Evolutionary conservation across 73 alveolate species (phyloP), one percentile per base, ranked within the genome.

Genomic region (Tetrahymena elliotti): DNA sequence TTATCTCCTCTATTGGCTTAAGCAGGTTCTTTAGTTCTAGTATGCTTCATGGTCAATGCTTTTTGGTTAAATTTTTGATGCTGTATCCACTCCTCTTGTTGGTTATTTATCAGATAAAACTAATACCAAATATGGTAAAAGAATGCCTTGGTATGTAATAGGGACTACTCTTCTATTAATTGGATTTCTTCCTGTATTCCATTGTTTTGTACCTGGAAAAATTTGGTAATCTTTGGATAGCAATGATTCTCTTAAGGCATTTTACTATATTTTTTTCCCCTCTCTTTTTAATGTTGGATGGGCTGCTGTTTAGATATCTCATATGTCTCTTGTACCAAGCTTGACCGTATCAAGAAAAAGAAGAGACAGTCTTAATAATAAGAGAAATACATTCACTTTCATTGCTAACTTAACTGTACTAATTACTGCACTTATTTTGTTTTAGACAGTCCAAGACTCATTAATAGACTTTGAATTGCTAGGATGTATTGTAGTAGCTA

Each of bases 41-140:
- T 94, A 83, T 88, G 96, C 95, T 4, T 92, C 96, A 2, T 94
- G 93, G 94, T 97, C 96, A 31, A 95, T 98, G 93, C 93, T 98
- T n/a, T 94, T 97, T n/a, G 99, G 99, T 11, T 96, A 98, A 92
- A 41, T 97, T 0, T 97, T 98, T 35, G 99, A 98, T 94, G 99
- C 98, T 1, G 93, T 97, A 6, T 97, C 98, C 15, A 98, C 99
- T 35, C 99, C 99, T 18, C 12, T 97, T 52, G 98, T 97, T 2
- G 99, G 99, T 15, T 38, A 93, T 31, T 84, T 84, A 18, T 95
- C 98, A n/a, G 99, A 98, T 94, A 95, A 82, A 52, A 93, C 97
- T 36, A 94, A 97, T 24, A 97, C 99, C 15, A 83, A 97, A 84
- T 94, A 97, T 10, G 99, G 99, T 18, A 96, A 93, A 84, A 94